Percentiles rank a stretch among this genome's conserved stretches.
These are phyloP conservation scores for Ophiocordyceps robertsii DNA, from an alignment of 2,329 filamentous ascomycete species.

Conservation along the genomic window DNA sequence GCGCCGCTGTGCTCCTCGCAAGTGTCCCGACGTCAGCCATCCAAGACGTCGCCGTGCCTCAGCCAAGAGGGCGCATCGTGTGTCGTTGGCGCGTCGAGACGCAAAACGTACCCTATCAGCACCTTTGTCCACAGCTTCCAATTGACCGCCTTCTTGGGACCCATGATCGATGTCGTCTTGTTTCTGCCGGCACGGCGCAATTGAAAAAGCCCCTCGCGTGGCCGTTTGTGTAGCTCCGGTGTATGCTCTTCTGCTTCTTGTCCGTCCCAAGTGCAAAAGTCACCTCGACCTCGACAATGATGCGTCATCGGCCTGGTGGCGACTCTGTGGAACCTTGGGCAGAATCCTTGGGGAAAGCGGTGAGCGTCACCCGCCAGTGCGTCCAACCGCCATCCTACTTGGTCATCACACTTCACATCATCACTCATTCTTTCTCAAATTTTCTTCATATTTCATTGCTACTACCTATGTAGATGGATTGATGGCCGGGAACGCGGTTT, in stretches of 20 bases:
- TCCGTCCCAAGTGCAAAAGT: neutral
- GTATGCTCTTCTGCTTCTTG: neutral
- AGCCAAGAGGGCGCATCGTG: neutral
- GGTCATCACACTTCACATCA: too few relatives aligned
- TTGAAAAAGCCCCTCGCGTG: neutral
- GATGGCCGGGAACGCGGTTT: too few relatives aligned
- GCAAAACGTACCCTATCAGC: constrained; percentile 40
- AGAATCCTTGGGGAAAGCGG: neutral
- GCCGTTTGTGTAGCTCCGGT: neutral
- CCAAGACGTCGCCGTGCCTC: neutral
- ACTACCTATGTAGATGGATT: too few relatives aligned
- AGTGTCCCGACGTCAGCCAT: neutral
- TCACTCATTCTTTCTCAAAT: too few relatives aligned
- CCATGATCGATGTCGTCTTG: constrained; percentile 9
- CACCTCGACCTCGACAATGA: too few relatives aligned
- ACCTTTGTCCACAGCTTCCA: constrained; percentile 57
- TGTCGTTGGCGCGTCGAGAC: neutral
- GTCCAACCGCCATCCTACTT: too few relatives aligned
- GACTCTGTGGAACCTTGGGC: neutral
- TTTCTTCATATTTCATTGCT: too few relatives aligned
- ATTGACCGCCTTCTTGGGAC: constrained; percentile 32
- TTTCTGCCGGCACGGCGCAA: neutral
- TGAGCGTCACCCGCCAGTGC: neutral
- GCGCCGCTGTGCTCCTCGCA: constrained; percentile 43
- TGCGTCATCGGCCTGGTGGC: neutral